Evolutionary conservation across 176 grass and related monocot genomes (phyloP).

Genomic region (bread wheat (Triticum aestivum)): IWGSC_CS_RefSeq_v2.1 NC_057808.1:493957145-493957644

Average conservation of each 20-base stretch:
- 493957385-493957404: conserved; percentile 70
- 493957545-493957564: conserved; percentile 70
- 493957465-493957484: conserved; percentile 68
- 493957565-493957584: conserved; percentile 59
- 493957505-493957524: conserved; percentile 45
- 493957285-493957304: conserved; percentile 58
- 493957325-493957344: conserved; percentile 36
- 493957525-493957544: conserved; percentile 65
- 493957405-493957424: conserved; percentile 57
- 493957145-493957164: conserved; percentile 34
- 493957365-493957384: conserved; percentile 54
- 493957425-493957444: conserved; percentile 89
- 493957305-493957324: conserved; percentile 79
- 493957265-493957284: conserved; percentile 61
- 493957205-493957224: conserved; percentile 62
- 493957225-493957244: conserved; percentile 72
- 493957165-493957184: conserved; percentile 81
- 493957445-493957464: conserved; percentile 70
- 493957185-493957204: conserved; percentile 87
- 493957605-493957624: conserved; percentile 64
- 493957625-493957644: conserved; percentile 55
- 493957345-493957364: conserved; percentile 52
- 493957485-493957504: conserved; percentile 70
- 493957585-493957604: conserved; percentile 46
- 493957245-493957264: conserved; percentile 55